Conservation (phyloP, 176 grass and related monocot species). For the Ananas comosus region DNA sequence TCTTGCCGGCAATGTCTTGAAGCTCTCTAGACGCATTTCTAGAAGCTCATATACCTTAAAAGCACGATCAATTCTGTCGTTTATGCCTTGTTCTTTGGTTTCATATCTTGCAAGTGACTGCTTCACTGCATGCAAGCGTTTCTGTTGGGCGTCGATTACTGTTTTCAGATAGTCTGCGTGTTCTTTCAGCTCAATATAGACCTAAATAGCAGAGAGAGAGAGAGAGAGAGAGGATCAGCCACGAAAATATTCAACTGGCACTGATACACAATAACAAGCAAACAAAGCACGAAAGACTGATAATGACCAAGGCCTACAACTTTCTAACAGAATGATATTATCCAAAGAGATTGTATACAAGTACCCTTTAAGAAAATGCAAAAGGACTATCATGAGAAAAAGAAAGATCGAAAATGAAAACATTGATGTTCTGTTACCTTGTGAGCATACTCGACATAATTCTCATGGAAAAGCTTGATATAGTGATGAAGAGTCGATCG, state of each 20-base stretch:
- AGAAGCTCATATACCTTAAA: slow-evolving; percentile 56
- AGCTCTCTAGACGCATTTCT: slow-evolving; percentile 68
- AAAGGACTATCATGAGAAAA: neutral
- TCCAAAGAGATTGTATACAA: too few species aligned
- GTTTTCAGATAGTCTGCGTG: slow-evolving; percentile 52
- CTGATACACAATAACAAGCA: neutral
- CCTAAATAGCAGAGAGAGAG: slow-evolving; percentile 43
- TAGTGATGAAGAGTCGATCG: slow-evolving; percentile 88
- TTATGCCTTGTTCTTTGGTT: slow-evolving; percentile 51
- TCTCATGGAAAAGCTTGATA: slow-evolving; percentile 91
- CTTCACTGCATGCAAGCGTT: slow-evolving; percentile 49
- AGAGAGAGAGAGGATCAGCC: neutral
- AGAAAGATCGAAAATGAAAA: neutral
- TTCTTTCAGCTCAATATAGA: slow-evolving; percentile 87
- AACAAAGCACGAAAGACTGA: neutral
- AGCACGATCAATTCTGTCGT: slow-evolving; percentile 39
- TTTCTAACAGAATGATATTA: too few species aligned
- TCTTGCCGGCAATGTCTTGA: slow-evolving; percentile 69
- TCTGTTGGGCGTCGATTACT: slow-evolving; percentile 71
- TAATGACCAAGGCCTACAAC: too few species aligned
- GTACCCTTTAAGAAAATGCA: too few species aligned
- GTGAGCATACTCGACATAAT: slow-evolving; percentile 94
- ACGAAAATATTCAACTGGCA: neutral
- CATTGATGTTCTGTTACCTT: slow-evolving; percentile 41
- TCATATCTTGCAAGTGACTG: slow-evolving; percentile 55